Evolutionary conservation across 768 basidiomycete species (phyloP), one percentile per base, ranked within the genome.

Genomic region (Auriculariales sp.): DNA sequence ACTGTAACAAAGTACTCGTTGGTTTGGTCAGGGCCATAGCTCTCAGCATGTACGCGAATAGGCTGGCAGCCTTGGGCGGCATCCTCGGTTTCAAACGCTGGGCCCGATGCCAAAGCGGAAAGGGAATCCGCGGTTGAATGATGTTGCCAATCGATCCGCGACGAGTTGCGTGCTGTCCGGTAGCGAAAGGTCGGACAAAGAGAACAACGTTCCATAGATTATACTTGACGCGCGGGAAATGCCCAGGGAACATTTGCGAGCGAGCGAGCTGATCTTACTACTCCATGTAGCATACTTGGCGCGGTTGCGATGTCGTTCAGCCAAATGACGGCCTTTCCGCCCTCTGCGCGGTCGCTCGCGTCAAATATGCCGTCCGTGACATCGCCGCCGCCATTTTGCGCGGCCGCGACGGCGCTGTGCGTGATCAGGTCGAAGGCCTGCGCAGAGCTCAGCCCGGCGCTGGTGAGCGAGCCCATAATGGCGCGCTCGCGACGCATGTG

Each of bases 261-360:
- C 69, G 30, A 94, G 72, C 77, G 5, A 24, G 9, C 12, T 44
- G 9, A 64, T 47, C 4, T 28, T 32, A 5, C 29, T 33, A 4
- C 51, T 53, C 55, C 58, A 61, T 1, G 32, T 46, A 42, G 58
- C 69, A 52, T 66, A 89, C 70, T 79, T 70, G 33, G 66, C 69
- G 63, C 95, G 54, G 77, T 84, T 66, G 88, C 83, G 17, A 98
- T 64, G 59, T 99, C 81, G 62, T 98, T 99, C 82, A 83, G 86
- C 78, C 87, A 98, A 1, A 81, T 59, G 32, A 93, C 72, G 3
- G 84, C 71, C 30, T 66, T 71, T 0, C 82, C 89, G 1, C 75
- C 88, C 61, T 99, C 95, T 3, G 60, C 58, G 15, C 87, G 69
- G 63, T 99, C 94, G 51, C 85, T 90, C 1, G 91, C 83, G 63